These are phyloP conservation scores for Penicillium riverlandense DNA, from an alignment of 495 filamentous ascomycete species.

Conservation along the genomic window DNA sequence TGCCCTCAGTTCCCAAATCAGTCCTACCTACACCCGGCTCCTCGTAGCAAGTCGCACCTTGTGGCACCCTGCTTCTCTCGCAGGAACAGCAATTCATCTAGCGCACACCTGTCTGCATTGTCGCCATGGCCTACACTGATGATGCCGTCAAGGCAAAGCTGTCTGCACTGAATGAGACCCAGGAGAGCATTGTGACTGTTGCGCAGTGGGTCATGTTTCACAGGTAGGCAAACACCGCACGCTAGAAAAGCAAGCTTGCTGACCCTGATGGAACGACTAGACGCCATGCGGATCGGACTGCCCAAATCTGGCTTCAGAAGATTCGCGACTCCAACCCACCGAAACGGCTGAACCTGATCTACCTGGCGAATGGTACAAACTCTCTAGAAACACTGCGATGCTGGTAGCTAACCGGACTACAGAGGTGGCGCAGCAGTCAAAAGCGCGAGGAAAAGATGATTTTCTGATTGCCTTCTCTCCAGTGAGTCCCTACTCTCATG, in stretches of 20 bases:
- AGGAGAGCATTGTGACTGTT: conserved; percentile 90
- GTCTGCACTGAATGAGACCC: conserved; percentile 87
- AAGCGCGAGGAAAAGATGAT: conserved; percentile 81
- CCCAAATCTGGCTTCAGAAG: conserved; percentile 80
- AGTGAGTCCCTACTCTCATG: conserved; percentile 25
- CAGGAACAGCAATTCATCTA: too few species aligned
- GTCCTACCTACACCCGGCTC: not conserved
- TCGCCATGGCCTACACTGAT: conserved; percentile 81
- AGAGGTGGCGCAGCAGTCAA: conserved; percentile 96
- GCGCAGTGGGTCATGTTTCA: conserved; percentile 99
- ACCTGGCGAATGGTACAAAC: conserved; percentile 82
- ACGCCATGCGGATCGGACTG: conserved; percentile 82
- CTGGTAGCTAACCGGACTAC: conserved; percentile 14
- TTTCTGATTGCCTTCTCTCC: conserved; percentile 88
- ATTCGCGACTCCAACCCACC: conserved; percentile 75
- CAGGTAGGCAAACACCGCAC: conserved; percentile 50
- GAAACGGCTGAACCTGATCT: conserved; percentile 86
- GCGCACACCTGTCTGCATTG: not conserved
- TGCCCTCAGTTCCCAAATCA: not conserved
- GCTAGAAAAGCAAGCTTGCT: conserved; percentile 11
- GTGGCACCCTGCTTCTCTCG: not conserved
- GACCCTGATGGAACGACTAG: conserved; percentile 35
- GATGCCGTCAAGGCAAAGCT: conserved; percentile 92
- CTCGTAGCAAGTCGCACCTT: not conserved
- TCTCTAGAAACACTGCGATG: too few species aligned